These are phyloP conservation scores for Coemansia sp. DNA, from an alignment of 192 early-diverging fungal species.

Conservation along the genomic window DNA sequence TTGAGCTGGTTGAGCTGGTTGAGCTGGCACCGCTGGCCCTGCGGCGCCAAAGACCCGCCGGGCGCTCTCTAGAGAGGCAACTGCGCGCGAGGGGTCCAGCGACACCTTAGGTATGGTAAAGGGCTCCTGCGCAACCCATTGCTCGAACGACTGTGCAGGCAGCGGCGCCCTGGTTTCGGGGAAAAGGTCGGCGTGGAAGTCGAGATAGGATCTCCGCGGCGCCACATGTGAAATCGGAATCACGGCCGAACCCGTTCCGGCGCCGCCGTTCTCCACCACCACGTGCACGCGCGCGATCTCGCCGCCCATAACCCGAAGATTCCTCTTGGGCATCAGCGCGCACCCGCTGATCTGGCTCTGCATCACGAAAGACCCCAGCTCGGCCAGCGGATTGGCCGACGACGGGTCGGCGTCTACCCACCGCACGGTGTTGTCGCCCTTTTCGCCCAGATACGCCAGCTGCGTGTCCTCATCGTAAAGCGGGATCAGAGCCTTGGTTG, in stretches of 20 bases:
- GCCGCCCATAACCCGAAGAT: constrained; percentile 70
- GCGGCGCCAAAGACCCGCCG: constrained; percentile 8
- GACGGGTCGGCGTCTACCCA: constrained; percentile 64
- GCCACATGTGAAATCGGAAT: constrained; percentile 70
- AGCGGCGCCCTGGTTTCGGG: constrained; percentile 72
- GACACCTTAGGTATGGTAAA: constrained; percentile 26
- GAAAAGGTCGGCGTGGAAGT: constrained; percentile 84
- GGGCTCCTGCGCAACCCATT: constrained; percentile 64
- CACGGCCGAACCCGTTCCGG: constrained; percentile 60
- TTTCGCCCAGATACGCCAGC: constrained; percentile 69
- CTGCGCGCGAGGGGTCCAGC: constrained; percentile 28
- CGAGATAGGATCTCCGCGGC: constrained; percentile 69
- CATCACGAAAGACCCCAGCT: constrained; percentile 38
- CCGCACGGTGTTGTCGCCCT: constrained; percentile 67
- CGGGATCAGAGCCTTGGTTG: constrained; percentile 69
- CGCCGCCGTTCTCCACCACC: constrained; percentile 18
- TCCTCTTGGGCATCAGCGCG: constrained; percentile 66
- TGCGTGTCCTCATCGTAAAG: constrained; percentile 81
- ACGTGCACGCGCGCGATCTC: constrained; percentile 66
- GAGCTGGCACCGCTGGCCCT: neutral
- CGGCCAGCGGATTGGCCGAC: constrained; percentile 25
- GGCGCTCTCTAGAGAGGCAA: constrained; percentile 21
- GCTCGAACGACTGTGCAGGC: constrained; percentile 56
- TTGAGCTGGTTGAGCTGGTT: too few species aligned
- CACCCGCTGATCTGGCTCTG: constrained; percentile 56